Evolutionary conservation across 306 rosid genomes (phyloP).

Genomic region (Oemleria cerasiformis): DNA sequence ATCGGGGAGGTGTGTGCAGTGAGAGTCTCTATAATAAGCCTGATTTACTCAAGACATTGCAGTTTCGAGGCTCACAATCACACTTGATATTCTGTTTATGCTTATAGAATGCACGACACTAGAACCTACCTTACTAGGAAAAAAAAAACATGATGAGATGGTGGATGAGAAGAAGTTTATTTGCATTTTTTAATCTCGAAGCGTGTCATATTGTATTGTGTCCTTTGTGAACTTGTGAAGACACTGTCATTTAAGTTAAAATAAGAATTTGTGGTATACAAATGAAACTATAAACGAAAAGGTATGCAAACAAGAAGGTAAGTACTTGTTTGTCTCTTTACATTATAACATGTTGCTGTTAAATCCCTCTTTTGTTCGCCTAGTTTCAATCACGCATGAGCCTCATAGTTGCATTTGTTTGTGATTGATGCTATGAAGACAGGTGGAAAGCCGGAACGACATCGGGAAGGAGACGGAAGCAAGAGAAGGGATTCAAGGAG

Average conservation of each 20-base stretch:
- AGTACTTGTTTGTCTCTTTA: not conserved
- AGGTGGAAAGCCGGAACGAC: conserved; percentile 40
- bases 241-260: not conserved
- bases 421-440: conserved; percentile 40
- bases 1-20: no score
- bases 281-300: not conserved
- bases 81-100: not conserved
- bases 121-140: not conserved
- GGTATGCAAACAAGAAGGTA: not conserved
- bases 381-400: not conserved
- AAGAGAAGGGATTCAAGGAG: conserved; percentile 35
- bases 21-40: no score
- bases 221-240: not conserved
- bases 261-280: not conserved
- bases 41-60: not conserved
- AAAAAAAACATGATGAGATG: not conserved
- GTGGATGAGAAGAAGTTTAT: not conserved
- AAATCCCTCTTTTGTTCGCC: not conserved
- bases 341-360: not conserved
- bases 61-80: not conserved
- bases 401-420: not conserved
- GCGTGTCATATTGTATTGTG: not conserved
- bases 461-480: conserved; percentile 35
- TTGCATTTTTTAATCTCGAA: not conserved
- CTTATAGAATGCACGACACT: not conserved